Conservation (phyloP, 1,284 basidiomycete genomes). For the Cryptococcus wingfieldii region DNA sequence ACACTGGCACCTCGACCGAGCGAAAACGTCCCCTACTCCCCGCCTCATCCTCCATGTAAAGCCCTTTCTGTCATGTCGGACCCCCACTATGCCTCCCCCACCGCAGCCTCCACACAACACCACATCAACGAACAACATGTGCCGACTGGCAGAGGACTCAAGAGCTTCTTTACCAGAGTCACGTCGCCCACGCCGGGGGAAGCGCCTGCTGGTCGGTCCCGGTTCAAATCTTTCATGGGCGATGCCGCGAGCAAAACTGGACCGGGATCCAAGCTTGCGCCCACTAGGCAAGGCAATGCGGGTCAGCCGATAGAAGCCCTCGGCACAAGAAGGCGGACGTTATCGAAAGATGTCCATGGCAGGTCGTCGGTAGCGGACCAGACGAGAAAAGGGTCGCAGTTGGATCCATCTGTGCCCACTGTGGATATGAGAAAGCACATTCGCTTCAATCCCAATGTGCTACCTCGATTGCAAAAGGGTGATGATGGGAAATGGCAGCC, state of each 20-base stretch:
- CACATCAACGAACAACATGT: no score
- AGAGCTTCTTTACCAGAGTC: constrained; percentile 20
- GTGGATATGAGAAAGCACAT: constrained; percentile 16
- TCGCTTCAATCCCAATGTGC: constrained; percentile 15
- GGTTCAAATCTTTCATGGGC: constrained; percentile 19
- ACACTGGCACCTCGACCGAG: no score
- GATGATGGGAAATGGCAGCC: constrained; percentile 36
- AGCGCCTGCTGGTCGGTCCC: constrained; percentile 11
- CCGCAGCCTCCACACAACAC: background rate
- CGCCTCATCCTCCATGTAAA: background rate
- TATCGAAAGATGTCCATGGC: constrained; percentile 4
- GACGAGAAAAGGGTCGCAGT: background rate
- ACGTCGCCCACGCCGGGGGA: constrained; percentile 20
- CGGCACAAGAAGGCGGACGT: constrained; percentile 1
- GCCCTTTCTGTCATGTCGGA: background rate
- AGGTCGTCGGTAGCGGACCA: constrained; percentile 1
- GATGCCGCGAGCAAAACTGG: constrained; percentile 8
- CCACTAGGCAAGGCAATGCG: background rate
- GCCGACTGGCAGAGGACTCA: constrained; percentile 20
- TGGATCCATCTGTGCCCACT: constrained; percentile 7
- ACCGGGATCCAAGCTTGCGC: background rate
- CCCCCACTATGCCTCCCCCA: constrained; percentile 1
- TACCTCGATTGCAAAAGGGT: constrained; percentile 27
- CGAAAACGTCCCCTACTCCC: background rate
- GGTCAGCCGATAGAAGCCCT: background rate